phyloP scores from a whole-genome alignment of 225 moss, liverwort and hornwort species.

The Takakia lepidozioides region DNA sequence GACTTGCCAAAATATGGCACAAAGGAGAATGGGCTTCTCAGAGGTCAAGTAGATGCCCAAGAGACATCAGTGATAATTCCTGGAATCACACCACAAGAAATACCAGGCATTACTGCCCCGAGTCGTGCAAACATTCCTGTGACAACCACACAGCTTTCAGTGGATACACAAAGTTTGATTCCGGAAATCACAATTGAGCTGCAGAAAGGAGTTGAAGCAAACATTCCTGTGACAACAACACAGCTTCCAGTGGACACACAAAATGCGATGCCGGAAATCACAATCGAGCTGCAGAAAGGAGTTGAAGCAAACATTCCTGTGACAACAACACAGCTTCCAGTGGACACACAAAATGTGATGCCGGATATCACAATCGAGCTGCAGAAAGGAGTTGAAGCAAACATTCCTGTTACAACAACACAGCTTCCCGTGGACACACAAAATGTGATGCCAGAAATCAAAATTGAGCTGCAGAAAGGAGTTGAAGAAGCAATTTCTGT shows the following conservation, averaged over 20 bases:
- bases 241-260: too few relatives aligned
- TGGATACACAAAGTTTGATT: too few relatives aligned
- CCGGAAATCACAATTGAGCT: constrained; percentile 2
- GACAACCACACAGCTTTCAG: too few relatives aligned
- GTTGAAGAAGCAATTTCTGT: constrained; percentile 6
- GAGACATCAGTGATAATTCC: too few relatives aligned
- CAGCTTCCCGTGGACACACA: constrained; percentile 2
- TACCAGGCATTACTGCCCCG: too few relatives aligned
- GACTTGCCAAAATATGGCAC: too few relatives aligned
- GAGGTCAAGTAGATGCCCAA: too few relatives aligned
- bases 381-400: background rate
- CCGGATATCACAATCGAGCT: constrained; percentile 2
- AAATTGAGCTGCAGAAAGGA: constrained; percentile 18
- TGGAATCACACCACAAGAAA: background rate
- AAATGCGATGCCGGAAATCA: constrained; percentile 3
- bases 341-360: too few relatives aligned
- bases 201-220: constrained; percentile 4
- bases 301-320: constrained; percentile 2
- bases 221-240: too few relatives aligned
- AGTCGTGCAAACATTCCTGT: constrained; percentile 2
- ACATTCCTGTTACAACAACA: background rate
- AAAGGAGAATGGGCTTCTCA: too few relatives aligned
- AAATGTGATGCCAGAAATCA: background rate
- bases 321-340: constrained; percentile 1
- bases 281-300: background rate